phyloP scores from a whole-genome alignment of 441 rosid species.

The Aleurites moluccanus region DNA sequence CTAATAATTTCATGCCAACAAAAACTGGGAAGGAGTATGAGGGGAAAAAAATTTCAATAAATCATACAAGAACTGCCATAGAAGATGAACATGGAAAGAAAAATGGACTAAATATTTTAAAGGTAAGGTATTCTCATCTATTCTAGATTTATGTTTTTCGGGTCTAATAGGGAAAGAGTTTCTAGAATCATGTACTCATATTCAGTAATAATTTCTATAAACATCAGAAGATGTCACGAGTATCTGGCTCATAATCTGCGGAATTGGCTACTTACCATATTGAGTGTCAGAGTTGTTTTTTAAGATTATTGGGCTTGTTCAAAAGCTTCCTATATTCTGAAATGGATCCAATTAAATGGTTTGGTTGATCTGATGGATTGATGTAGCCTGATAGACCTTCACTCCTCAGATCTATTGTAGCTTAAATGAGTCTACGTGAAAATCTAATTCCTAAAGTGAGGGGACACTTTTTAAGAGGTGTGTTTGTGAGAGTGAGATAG shows the following conservation, averaged over 20 bases:
- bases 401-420: not conserved
- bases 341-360: slow-evolving; percentile 8
- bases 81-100: slow-evolving; percentile 35
- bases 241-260: not conserved
- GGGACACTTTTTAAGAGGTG: slow-evolving; percentile 4
- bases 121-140: slow-evolving; percentile 28
- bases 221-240: not conserved
- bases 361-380: slow-evolving; percentile 8
- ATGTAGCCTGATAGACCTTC: not conserved
- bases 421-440: not conserved
- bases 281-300: not conserved
- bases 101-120: slow-evolving; percentile 17
- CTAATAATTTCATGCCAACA: slow-evolving; percentile 25
- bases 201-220: not conserved
- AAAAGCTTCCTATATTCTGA: not conserved
- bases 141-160: not conserved
- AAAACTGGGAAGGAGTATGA: slow-evolving; percentile 37
- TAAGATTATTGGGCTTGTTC: slow-evolving; percentile 1
- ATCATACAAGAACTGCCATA: slow-evolving; percentile 24
- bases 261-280: not conserved
- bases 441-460: not conserved
- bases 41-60: slow-evolving; percentile 20
- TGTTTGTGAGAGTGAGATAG: not conserved
- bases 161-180: not conserved
- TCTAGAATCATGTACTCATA: not conserved